Base-by-base conservation (phyloP, 495 filamentous ascomycete species). In the Amphirosellinia nigrospora region DNA sequence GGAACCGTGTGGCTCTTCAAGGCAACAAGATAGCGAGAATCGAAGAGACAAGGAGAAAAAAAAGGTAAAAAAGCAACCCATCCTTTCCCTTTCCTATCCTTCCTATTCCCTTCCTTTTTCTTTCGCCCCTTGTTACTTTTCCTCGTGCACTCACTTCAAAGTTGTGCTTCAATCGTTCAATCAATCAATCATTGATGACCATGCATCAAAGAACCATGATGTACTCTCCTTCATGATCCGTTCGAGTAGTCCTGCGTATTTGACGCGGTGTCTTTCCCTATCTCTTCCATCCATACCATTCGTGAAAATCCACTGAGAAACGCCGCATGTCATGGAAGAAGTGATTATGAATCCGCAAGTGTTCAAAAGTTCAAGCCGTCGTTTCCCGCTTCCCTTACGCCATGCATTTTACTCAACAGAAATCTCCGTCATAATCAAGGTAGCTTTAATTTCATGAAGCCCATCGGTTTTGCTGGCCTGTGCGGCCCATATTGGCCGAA, bases 381-480 rank as follows among this genome's bases (percentile, higher is more conserved):
- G 28, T 64, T 64, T 43, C 68, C 60, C 68, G 68, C 68, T 70
- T 56, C 34, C 68, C 50, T 56, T 55, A 64, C 68, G 68, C 68
- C 68, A 38, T 30, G 68, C 60, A 70, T 64, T 58, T 64, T 64
- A 50, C 30, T 64, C 28, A 52, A 26, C 34, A 64, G 39, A 60
- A 60, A 60, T 45, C 32, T 62, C 58, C 23, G 45, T 53, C 32
- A 46, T 58, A 58, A 45, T 45, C 21, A 34, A 45, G n/a, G 5
- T 30, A 26, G 36, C 19, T 46, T 64, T 16, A n/a, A n/a, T 19
- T 56, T 71, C 50, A 78, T 36, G 74, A 70, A n/a, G 58, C 66
- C 76, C 76, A 78, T 63, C 76, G 72, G 23, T 74, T 74, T 67
- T 76, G 68, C 15, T 70, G 76, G 19, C 66, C 41, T n/a, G 72